Conservation (phyloP, 805 yeast species). For the Yamadazyma sp. region DNA sequence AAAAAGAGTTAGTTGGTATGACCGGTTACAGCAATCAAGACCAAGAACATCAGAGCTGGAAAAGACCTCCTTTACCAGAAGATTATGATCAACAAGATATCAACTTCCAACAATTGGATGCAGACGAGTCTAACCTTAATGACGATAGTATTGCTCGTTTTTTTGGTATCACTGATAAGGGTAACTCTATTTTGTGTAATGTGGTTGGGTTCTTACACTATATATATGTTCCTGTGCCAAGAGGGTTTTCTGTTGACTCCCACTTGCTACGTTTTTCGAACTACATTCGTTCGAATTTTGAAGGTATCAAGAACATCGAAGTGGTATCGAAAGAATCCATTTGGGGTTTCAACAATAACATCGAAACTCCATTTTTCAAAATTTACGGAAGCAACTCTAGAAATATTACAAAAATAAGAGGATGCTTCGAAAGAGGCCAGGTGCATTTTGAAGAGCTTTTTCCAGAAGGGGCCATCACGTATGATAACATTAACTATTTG, state of each 20-base stretch:
- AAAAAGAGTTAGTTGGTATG: constrained; percentile 38
- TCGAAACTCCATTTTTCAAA: constrained; percentile 76
- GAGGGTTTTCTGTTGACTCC: constrained; percentile 62
- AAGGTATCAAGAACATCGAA: constrained; percentile 65
- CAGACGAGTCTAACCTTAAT: constrained; percentile 72
- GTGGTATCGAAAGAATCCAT: constrained; percentile 75
- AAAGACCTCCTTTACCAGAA: constrained; percentile 56
- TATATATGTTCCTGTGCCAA: constrained; percentile 88
- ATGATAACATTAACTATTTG: constrained; percentile 86
- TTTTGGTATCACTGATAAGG: constrained; percentile 89
- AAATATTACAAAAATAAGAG: constrained; percentile 65
- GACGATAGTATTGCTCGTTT: constrained; percentile 70
- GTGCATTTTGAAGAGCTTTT: constrained; percentile 64
- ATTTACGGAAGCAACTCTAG: constrained; percentile 65
- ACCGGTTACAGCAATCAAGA: constrained; percentile 27
- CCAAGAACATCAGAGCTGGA: constrained; percentile 43
- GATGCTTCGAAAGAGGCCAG: constrained; percentile 83
- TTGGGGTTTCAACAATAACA: constrained; percentile 89
- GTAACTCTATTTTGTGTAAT: constrained; percentile 86
- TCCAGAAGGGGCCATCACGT: constrained; percentile 63
- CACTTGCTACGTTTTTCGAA: constrained; percentile 45
- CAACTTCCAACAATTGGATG: constrained; percentile 89
- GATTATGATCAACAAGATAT: constrained; percentile 57
- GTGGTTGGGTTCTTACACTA: constrained; percentile 89
- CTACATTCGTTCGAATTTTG: constrained; percentile 48